phyloP scores from a whole-genome alignment of 305 asterid genomes.

The Andrographis paniculata region DNA sequence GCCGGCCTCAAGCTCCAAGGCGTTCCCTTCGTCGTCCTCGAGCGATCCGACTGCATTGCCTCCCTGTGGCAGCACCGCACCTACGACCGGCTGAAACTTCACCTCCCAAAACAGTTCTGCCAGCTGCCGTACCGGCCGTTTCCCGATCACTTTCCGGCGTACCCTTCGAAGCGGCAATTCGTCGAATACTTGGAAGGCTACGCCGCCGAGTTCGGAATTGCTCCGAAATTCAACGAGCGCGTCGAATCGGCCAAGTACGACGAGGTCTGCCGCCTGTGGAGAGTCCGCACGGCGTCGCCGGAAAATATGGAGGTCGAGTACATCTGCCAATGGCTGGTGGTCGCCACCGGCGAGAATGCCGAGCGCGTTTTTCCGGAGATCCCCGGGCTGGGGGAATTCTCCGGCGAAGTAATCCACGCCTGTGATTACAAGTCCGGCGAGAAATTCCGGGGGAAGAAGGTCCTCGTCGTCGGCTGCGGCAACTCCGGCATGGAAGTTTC shows the following conservation, averaged over 20 bases:
- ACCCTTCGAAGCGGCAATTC: slow-evolving; percentile 42
- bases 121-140: slow-evolving; percentile 44
- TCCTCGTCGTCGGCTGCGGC: slow-evolving; percentile 8
- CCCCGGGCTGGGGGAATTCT: not conserved
- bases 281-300: slow-evolving; percentile 17
- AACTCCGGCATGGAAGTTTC: slow-evolving; percentile 14
- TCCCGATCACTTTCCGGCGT: slow-evolving; percentile 47
- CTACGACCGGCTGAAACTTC: slow-evolving; percentile 53
- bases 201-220: slow-evolving; percentile 31
- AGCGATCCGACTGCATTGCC: slow-evolving; percentile 49
- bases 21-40: slow-evolving; percentile 44
- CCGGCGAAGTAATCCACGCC: slow-evolving; percentile 9
- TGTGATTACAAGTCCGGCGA: slow-evolving; percentile 11
- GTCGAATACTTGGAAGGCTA: slow-evolving; percentile 41
- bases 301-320: slow-evolving; percentile 2
- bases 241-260: slow-evolving; percentile 53
- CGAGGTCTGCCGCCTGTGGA: slow-evolving; percentile 39
- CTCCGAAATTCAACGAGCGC: slow-evolving; percentile 42
- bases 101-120: slow-evolving; percentile 55
- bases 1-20: slow-evolving; percentile 43
- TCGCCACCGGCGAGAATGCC: slow-evolving; percentile 12
- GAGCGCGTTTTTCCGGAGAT: slow-evolving; percentile 4
- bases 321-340: slow-evolving; percentile 11
- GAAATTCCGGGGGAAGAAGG: slow-evolving; percentile 3
- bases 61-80: slow-evolving; percentile 52